Conservation (phyloP, 1,284 basidiomycete genomes). For the Sanghuangporus weigelae region DNA sequence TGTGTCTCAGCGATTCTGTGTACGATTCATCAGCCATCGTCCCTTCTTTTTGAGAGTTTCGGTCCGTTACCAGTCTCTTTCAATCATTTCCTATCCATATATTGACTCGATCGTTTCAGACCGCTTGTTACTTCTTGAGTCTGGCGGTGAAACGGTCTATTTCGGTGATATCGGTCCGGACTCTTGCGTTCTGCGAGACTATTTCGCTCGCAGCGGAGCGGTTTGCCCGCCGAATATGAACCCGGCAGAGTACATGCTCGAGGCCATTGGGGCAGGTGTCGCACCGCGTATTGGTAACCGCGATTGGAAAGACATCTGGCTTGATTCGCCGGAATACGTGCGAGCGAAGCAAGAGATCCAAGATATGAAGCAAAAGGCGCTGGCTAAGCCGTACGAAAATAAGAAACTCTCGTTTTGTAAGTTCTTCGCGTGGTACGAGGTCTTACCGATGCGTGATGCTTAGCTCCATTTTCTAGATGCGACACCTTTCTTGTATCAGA, state of each 20-base stretch:
- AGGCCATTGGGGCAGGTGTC: slow-evolving; percentile 38
- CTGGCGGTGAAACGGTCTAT: slow-evolving; percentile 70
- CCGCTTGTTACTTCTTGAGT: slow-evolving; percentile 58
- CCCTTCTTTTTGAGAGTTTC: slow-evolving; percentile 69
- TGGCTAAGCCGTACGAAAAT: slow-evolving; percentile 21
- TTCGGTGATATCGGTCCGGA: slow-evolving; percentile 76
- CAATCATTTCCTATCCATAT: neutral
- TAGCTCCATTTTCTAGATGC: slow-evolving; percentile 44
- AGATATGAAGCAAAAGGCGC: slow-evolving; percentile 29
- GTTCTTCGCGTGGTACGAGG: slow-evolving; percentile 10
- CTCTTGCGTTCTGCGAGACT: slow-evolving; percentile 54
- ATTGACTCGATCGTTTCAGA: slow-evolving; percentile 35
- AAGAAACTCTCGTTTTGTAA: slow-evolving; percentile 27
- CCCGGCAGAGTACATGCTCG: slow-evolving; percentile 59
- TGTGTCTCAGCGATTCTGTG: slow-evolving; percentile 37
- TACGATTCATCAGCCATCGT: slow-evolving; percentile 73
- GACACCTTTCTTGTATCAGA: slow-evolving; percentile 75
- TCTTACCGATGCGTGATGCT: neutral
- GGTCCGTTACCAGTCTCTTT: neutral
- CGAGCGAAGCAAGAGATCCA: slow-evolving; percentile 31
- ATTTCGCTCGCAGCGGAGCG: slow-evolving; percentile 67
- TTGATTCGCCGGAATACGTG: slow-evolving; percentile 41
- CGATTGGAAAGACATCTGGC: slow-evolving; percentile 64
- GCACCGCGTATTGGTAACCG: slow-evolving; percentile 47
- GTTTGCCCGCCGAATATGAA: slow-evolving; percentile 56